These are phyloP conservation scores for Vanderwaltozyma verrucispora DNA, from an alignment of 805 yeast genomes.

Conservation along the genomic window DNA sequence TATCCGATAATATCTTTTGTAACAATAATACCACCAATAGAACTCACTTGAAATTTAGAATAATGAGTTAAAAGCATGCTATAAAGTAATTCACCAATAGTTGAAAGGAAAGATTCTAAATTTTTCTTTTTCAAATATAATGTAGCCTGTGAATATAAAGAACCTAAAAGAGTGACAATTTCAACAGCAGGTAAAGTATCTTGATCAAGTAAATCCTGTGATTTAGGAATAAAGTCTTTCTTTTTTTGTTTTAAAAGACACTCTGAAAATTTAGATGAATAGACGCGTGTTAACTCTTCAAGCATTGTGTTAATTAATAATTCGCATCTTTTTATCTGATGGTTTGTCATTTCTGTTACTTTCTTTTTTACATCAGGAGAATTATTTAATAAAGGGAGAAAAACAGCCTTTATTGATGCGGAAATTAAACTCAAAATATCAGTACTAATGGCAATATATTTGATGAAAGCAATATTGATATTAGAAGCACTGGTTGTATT, in stretches of 20 bases:
- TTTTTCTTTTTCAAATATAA: conserved; percentile 37
- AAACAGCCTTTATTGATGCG: conserved; percentile 60
- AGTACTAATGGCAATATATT: conserved; percentile 41
- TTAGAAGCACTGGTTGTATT: conserved; percentile 19
- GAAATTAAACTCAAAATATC: conserved; percentile 59
- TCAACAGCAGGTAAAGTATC: conserved; percentile 66
- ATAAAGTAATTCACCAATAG: conserved; percentile 50
- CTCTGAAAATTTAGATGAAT: conserved; percentile 39
- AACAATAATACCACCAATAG: conserved; percentile 72
- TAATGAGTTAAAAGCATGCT: conserved; percentile 58
- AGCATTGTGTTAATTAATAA: conserved; percentile 53
- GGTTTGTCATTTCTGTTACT: conserved; percentile 52
- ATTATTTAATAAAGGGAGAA: conserved; percentile 62
- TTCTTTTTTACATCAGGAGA: conserved; percentile 46
- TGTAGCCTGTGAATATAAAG: conserved; percentile 26
- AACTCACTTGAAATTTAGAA: conserved; percentile 62
- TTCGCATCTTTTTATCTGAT: conserved; percentile 51
- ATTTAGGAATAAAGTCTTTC: conserved; percentile 52
- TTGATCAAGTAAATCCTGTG: conserved; percentile 38
- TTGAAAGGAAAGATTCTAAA: conserved; percentile 39
- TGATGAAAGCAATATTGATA: conserved; percentile 39
- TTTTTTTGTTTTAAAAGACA: conserved; percentile 58
- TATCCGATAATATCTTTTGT: conserved; percentile 76
- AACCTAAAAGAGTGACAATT: conserved; percentile 41
- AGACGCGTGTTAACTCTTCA: conserved; percentile 44